Base-by-base conservation (phyloP, 495 filamentous ascomycete species). In the Aspergillus ostianus region DNA sequence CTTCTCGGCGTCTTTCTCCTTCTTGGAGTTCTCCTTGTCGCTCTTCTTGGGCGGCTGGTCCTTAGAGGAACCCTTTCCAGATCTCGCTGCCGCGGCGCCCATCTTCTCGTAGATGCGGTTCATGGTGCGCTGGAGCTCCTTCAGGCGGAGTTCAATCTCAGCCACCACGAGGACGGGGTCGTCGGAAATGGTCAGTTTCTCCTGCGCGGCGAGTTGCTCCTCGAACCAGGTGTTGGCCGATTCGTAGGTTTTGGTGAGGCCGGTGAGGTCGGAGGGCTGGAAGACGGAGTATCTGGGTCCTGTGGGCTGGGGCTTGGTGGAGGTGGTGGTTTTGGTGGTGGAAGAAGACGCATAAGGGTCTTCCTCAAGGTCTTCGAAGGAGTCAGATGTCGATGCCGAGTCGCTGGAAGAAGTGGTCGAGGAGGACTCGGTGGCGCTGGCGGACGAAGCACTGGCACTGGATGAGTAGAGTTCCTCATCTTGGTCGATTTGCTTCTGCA, bases 121-220 rank as follows among this genome's bases (percentile, higher is more conserved):
- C 80, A 88, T 81, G 49, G 89, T 77, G 48, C 93, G 79, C 53
- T 90, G 86, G 67, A 89, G 79, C 47, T 89, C 84, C 6, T 82
- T 82, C 69, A 61, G 71, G 51, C 71, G 73, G 26, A 53, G 61
- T 58, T 80, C 75, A 21, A 96, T 70, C 18, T 93, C 92, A 65
- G 85, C 84, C 51, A 85, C 72, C 20, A 84, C 76, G 3, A 96
- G 72, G 7, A 85, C 85, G 0, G 91, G 89, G 57, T 94, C 87
- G 32, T 90, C 88, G 6, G 85, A 85, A 20, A 74, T 75, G 21
- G 80, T 77, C 15, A 93, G 83, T 65, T 84, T 83, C 32, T 89
- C 86, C 66, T 95, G 91, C 52, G 76, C 70, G 0, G 76, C 75
- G n/a, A 87, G 70, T 65, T 87, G 85, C 67, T 84, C 79, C 47